These are phyloP conservation scores for Aspergillus novofumigatus DNA, from an alignment of 2,329 filamentous ascomycete genomes.

Conservation along the genomic window DNA sequence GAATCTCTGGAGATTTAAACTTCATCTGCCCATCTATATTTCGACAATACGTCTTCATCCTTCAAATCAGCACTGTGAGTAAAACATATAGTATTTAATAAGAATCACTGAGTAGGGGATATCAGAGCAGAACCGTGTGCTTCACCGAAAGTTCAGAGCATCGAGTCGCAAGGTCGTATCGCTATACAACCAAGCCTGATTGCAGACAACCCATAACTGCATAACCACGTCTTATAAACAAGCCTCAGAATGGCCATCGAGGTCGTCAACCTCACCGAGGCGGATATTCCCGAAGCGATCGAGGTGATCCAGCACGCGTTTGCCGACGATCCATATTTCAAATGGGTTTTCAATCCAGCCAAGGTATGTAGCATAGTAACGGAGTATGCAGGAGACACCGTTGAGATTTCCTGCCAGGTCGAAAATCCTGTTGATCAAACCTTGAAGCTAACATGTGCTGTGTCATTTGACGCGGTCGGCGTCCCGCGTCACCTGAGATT, in stretches of 20 bases:
- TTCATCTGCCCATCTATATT: background rate
- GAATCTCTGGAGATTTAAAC: background rate
- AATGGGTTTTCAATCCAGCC: constrained; percentile 60
- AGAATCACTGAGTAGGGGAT: background rate
- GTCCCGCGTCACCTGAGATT: constrained; percentile 8
- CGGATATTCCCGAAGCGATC: constrained; percentile 61
- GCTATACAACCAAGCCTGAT: background rate
- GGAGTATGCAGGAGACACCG: background rate
- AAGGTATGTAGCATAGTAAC: constrained; percentile 41
- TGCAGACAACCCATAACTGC: background rate
- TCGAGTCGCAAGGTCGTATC: background rate
- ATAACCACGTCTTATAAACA: background rate
- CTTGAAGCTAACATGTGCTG: constrained; percentile 16
- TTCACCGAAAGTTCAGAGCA: too few relatives aligned
- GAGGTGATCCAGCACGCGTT: constrained; percentile 64
- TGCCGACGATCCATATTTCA: constrained; percentile 62
- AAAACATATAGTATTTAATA: background rate
- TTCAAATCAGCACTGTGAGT: background rate
- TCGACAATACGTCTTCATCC: background rate
- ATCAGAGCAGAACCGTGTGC: background rate
- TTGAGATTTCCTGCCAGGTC: background rate
- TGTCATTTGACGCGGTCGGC: constrained; percentile 17
- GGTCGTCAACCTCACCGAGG: constrained; percentile 53
- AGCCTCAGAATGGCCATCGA: constrained; percentile 48
- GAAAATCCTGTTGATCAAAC: background rate